Evolutionary conservation across 2,329 filamentous ascomycete species (phyloP), one percentile per base, ranked within the genome.

Genomic region (Aspergillus fructus): DNA sequence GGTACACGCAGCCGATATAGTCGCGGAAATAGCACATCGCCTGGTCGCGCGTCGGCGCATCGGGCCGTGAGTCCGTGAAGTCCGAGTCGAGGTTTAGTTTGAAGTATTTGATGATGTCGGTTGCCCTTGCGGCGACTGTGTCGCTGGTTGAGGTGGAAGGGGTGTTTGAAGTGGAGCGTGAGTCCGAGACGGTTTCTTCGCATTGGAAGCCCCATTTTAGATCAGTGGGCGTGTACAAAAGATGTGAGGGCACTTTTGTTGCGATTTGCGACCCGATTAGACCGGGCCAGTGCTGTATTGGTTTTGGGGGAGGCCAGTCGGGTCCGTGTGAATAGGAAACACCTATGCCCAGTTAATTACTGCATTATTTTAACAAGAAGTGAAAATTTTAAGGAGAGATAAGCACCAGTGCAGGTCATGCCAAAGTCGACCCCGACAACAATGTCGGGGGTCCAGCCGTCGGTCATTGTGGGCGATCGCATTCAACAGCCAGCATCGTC

Each of bases 311-410:
- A 45, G 59, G 55, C 73, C 72, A 74, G 62, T 68, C 66, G 19
- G 72, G 72, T 15, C 61, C 69, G 49, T 64, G 68, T 8, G 71
- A 73, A 55, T 74, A 75, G 41, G 73, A 71, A 46, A 74, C 71
- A 13, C 72, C 73, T 66, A 13, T 37, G 34, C 5, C 15, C 5
- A n/a, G 34, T 30, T 30, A 30, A 30, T 11, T 30, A 30, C 27
- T 30, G 27, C 8, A 27, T 27, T 27, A 4, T 21, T 27, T 27
- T 27, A 9, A 21, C 3, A 21, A 4, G 21, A 21, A 21, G 21
- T 21, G 3, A 21, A 4, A 21, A 3, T 21, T 21, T 4, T 21
- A 19, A 19, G 19, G 21, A 9, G 24, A 9, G 24, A 27, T 3
- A 27, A 9, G 7, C 24, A 66, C 60, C 59, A 45, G 66, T 66